Percentiles rank a stretch among this genome's conserved stretches.
phyloP scores from a whole-genome alignment of 2,329 filamentous ascomycete genomes.

The Ophiostoma novo-ulmi region DNA sequence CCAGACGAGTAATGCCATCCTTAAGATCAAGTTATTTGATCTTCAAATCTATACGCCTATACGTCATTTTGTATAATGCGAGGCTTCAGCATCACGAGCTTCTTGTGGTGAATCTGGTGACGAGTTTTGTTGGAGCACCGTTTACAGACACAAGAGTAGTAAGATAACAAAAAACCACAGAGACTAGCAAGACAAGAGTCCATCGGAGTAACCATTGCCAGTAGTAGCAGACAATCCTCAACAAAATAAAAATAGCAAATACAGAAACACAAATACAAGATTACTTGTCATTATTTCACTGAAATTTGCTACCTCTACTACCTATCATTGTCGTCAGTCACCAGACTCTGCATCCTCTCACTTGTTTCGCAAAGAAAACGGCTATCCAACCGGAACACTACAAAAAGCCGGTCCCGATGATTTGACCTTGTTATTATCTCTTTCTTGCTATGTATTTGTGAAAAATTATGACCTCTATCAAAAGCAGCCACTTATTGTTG shows the following conservation, averaged over 20 bases:
- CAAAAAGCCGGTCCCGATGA: conserved; percentile 14
- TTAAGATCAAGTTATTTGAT: background rate
- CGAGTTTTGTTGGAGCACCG: too few species aligned
- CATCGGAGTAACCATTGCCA: too few species aligned
- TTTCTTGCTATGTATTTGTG: background rate
- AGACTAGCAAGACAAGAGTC: too few species aligned
- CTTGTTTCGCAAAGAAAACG: conserved; percentile 17
- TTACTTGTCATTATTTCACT: background rate
- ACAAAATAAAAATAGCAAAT: background rate
- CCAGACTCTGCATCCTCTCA: background rate
- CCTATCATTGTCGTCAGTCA: background rate
- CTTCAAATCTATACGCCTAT: background rate
- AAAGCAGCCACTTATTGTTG: background rate
- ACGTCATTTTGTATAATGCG: background rate
- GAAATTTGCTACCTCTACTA: background rate
- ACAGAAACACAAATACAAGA: background rate
- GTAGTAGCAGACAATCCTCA: too few species aligned
- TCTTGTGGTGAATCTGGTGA: background rate
- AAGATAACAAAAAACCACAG: too few species aligned
- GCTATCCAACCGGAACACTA: conserved; percentile 19
- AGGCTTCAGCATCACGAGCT: background rate
- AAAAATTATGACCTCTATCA: background rate
- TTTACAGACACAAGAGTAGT: background rate
- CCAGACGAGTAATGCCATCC: background rate
- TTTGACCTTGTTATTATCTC: background rate